Percentiles rank a stretch among this genome's conserved stretches.
phyloP scores from a whole-genome alignment of 1,284 basidiomycete species.

The Acaromyces ingoldii region DNA sequence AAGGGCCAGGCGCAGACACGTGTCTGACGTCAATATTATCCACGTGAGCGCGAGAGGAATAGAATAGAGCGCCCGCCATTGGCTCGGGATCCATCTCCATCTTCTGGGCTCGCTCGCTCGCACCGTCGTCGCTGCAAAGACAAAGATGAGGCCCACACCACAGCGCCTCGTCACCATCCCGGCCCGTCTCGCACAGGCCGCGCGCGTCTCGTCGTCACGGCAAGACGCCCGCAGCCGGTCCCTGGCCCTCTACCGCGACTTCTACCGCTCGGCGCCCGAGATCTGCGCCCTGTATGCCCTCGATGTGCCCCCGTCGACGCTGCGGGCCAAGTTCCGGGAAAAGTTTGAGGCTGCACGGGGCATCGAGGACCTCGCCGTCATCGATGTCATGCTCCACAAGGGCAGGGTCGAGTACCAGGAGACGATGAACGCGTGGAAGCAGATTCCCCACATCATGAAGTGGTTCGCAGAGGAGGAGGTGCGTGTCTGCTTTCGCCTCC shows the following conservation, averaged over 20 bases:
- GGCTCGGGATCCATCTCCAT: too few species aligned
- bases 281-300: constrained; percentile 79
- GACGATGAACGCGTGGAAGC: constrained; percentile 90
- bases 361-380: constrained; percentile 73
- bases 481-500: constrained; percentile 13
- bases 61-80: too few species aligned
- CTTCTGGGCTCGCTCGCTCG: too few species aligned
- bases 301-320: constrained; percentile 71
- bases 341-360: constrained; percentile 82
- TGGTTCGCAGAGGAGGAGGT: constrained; percentile 55
- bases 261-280: constrained; percentile 90
- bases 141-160: constrained; percentile 7
- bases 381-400: constrained; percentile 86
- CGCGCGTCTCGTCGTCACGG: constrained; percentile 56
- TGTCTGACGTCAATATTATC: too few species aligned
- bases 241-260: constrained; percentile 79
- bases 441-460: constrained; percentile 56
- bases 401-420: constrained; percentile 82
- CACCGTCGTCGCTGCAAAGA: too few species aligned
- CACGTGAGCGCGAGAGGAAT: too few species aligned
- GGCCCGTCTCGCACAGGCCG: constrained; percentile 71
- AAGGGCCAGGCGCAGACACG: too few species aligned
- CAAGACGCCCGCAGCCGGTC: constrained; percentile 68
- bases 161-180: constrained; percentile 70
- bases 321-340: constrained; percentile 77